Conservation (phyloP, 2,329 filamentous ascomycete genomes). For the Penicillium sumatraense region DNA sequence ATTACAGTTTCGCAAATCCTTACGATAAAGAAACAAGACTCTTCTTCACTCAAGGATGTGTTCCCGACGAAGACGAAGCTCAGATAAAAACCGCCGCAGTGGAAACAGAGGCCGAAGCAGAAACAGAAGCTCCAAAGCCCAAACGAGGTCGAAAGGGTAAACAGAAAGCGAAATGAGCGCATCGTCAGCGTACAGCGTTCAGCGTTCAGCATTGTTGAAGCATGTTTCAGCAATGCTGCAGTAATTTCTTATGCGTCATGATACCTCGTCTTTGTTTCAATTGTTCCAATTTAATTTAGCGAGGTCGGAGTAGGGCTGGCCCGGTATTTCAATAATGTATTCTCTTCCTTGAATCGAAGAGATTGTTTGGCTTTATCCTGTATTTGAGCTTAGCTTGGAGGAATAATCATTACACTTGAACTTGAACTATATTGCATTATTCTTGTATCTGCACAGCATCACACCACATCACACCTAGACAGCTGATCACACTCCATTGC, state of each 20-base stretch:
- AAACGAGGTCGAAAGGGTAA: slow-evolving; percentile 37
- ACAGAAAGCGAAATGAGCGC: slow-evolving; percentile 36
- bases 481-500: too few relatives aligned
- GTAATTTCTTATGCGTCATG: slow-evolving; percentile 26
- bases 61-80: slow-evolving; percentile 45
- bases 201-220: too few relatives aligned
- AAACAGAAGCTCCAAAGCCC: slow-evolving; percentile 7
- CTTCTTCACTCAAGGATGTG: slow-evolving; percentile 92
- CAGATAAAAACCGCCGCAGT: slow-evolving; percentile 22
- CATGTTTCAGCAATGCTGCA: too few relatives aligned
- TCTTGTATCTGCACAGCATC: too few relatives aligned
- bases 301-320: too few relatives aligned
- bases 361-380: too few relatives aligned
- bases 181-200: too few relatives aligned
- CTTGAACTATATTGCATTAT: too few relatives aligned
- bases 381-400: too few relatives aligned
- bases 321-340: too few relatives aligned
- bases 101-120: slow-evolving; percentile 22
- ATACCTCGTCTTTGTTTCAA: slow-evolving; percentile 12
- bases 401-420: too few relatives aligned
- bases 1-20: slow-evolving; percentile 88
- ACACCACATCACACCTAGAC: not conserved
- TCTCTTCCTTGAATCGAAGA: too few relatives aligned
- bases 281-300: slow-evolving; percentile 8
- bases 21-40: slow-evolving; percentile 73